These are phyloP conservation scores for Diplodia sapinea DNA, from an alignment of 2,329 filamentous ascomycete genomes.

Conservation along the genomic window DNA sequence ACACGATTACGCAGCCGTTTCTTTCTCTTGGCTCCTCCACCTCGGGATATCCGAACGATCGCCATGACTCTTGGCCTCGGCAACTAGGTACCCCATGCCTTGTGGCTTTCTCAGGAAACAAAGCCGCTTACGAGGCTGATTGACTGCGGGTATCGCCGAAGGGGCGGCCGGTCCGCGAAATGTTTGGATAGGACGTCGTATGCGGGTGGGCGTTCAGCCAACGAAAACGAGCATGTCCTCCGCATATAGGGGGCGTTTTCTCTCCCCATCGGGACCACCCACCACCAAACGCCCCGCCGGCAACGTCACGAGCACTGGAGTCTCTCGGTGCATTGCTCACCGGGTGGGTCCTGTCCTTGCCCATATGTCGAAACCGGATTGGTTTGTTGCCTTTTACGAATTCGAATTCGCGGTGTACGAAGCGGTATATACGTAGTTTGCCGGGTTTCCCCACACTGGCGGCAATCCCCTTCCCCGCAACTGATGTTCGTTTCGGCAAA, in stretches of 20 bases:
- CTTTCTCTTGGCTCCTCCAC: background rate
- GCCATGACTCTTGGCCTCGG: background rate
- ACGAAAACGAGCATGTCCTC: too few relatives aligned
- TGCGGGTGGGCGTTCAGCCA: too few relatives aligned
- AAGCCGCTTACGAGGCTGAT: too few relatives aligned
- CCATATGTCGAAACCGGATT: background rate
- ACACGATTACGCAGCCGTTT: background rate
- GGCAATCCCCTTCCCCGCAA: background rate
- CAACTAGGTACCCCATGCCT: background rate
- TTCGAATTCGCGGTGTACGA: background rate
- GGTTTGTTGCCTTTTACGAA: background rate
- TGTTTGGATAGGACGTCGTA: too few relatives aligned
- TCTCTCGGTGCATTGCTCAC: background rate
- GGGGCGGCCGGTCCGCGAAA: too few relatives aligned
- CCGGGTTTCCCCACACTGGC: slow-evolving; percentile 11
- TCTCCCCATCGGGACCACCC: background rate
- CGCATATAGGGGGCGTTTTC: too few relatives aligned
- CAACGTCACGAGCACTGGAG: background rate
- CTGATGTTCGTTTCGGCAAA: background rate
- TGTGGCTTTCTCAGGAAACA: too few relatives aligned
- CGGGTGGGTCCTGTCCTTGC: background rate
- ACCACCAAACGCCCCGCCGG: background rate
- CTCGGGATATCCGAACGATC: background rate
- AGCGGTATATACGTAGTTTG: too few relatives aligned
- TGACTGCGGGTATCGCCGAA: too few relatives aligned